Evolutionary conservation across 2,329 filamentous ascomycete species (phyloP).

Genomic region (Epichloe glyceriae): DNA sequence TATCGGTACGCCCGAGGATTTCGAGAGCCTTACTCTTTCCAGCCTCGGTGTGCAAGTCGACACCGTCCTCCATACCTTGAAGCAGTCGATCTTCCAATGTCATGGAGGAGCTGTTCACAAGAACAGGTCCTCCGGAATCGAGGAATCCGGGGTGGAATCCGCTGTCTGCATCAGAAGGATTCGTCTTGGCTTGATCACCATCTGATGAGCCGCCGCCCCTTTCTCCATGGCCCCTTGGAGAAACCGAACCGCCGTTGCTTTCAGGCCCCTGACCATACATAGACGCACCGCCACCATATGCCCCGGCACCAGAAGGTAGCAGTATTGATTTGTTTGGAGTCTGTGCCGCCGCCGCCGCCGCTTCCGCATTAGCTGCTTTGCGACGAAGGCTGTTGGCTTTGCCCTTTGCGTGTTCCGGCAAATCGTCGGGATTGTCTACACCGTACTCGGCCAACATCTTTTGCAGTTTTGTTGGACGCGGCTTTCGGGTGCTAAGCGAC

Average conservation of each 20-base stretch:
- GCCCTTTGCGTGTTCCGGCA: constrained; percentile 69
- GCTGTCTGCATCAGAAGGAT: constrained; percentile 27
- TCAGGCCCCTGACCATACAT: constrained; percentile 12
- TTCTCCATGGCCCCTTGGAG: neutral
- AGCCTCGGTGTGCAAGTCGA: constrained; percentile 31
- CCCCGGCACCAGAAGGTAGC: constrained; percentile 8
- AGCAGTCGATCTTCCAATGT: constrained; percentile 39
- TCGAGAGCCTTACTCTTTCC: constrained; percentile 39
- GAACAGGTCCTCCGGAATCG: constrained; percentile 28
- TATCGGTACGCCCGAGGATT: constrained; percentile 36
- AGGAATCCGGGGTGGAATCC: constrained; percentile 32
- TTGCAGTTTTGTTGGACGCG: constrained; percentile 89
- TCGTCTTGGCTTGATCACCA: constrained; percentile 18
- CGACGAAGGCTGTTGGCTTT: constrained; percentile 64
- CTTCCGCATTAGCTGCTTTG: constrained; percentile 51
- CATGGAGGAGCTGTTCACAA: constrained; percentile 26
- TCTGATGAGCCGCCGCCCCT: neutral
- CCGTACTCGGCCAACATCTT: constrained; percentile 84
- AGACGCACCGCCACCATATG: constrained; percentile 15
- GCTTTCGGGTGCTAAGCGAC: constrained; percentile 87
- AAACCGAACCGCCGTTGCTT: constrained; percentile 8
- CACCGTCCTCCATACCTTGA: constrained; percentile 30
- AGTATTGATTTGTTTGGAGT: constrained; percentile 9
- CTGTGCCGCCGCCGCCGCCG: constrained; percentile 26
- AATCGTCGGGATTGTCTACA: constrained; percentile 78